A percentile compares a stretch with the other conserved stretches of the same genome.
These are phyloP conservation scores for Blepharisma undulans DNA, from an alignment of 169 alveolate species.

Conservation along the genomic window DNA sequence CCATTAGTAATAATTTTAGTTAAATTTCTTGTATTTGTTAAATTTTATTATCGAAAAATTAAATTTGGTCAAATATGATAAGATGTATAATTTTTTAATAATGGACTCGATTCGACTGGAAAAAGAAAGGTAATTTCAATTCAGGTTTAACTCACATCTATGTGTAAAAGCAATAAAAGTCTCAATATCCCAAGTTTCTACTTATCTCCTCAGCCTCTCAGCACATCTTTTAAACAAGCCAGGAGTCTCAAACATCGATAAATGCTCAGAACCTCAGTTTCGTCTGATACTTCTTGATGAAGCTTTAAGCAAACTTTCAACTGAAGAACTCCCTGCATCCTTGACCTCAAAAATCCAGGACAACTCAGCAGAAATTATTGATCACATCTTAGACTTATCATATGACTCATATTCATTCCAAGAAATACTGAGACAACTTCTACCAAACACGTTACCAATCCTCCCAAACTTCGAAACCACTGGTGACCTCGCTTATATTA, in stretches of 20 bases:
- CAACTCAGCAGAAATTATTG: not conserved
- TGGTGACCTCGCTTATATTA: not conserved
- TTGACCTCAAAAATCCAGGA: not conserved
- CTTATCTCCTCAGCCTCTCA: not conserved
- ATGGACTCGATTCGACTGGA: not conserved
- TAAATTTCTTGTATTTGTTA: not conserved
- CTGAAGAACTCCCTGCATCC: not conserved
- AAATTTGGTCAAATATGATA: not conserved
- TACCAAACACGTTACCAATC: not conserved
- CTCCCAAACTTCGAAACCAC: not conserved
- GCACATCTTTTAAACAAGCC: not conserved
- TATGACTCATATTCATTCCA: not conserved
- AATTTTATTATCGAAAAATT: not conserved
- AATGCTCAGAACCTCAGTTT: not conserved
- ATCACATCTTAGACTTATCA: not conserved
- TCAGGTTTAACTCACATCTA: not conserved
- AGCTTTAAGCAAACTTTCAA: not conserved
- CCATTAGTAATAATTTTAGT: too few species aligned
- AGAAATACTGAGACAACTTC: not conserved
- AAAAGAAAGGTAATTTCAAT: not conserved
- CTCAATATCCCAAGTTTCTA: not conserved
- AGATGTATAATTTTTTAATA: not conserved
- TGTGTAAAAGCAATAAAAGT: not conserved
- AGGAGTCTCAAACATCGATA: not conserved
- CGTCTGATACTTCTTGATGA: not conserved